Evolutionary conservation across 2,329 filamentous ascomycete species (phyloP).

Genomic region (Fonsecaea erecta): DNA sequence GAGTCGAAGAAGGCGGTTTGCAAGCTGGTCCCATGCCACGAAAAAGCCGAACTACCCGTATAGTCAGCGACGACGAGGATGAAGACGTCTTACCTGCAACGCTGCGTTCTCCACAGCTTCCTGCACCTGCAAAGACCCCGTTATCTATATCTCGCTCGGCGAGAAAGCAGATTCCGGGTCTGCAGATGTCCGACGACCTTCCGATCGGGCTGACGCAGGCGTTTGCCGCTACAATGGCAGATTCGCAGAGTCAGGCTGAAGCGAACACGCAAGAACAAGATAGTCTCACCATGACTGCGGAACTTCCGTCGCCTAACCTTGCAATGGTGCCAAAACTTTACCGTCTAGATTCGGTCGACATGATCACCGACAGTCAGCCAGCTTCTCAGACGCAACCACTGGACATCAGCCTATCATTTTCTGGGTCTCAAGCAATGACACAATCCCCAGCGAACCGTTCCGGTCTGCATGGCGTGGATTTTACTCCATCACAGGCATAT

Average conservation of each 20-base stretch:
- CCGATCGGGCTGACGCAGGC: constrained; percentile 81
- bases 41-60: constrained; percentile 58
- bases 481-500: constrained; percentile 41
- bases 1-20: constrained; percentile 45
- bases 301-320: constrained; percentile 56
- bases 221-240: constrained; percentile 86
- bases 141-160: constrained; percentile 70
- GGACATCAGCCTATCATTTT: constrained; percentile 61
- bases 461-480: constrained; percentile 36
- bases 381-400: constrained; percentile 48
- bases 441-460: constrained; percentile 28
- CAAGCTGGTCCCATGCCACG: constrained; percentile 43
- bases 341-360: constrained; percentile 64
- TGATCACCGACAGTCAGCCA: constrained; percentile 62
- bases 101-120: constrained; percentile 36
- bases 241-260: constrained; percentile 45
- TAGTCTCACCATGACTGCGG: constrained; percentile 56
- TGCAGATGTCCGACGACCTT: constrained; percentile 56
- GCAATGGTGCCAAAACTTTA: constrained; percentile 62
- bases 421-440: constrained; percentile 60
- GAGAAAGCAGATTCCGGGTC: constrained; percentile 71
- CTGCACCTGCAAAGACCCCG: constrained; percentile 50
- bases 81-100: constrained; percentile 50
- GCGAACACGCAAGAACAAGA: constrained; percentile 50
- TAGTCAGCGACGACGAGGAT: constrained; percentile 71